Evolutionary conservation across 495 filamentous ascomycete genomes (phyloP), one percentile per base, ranked within the genome.

Genomic region (Hypoxylon crocopeplum): DNA sequence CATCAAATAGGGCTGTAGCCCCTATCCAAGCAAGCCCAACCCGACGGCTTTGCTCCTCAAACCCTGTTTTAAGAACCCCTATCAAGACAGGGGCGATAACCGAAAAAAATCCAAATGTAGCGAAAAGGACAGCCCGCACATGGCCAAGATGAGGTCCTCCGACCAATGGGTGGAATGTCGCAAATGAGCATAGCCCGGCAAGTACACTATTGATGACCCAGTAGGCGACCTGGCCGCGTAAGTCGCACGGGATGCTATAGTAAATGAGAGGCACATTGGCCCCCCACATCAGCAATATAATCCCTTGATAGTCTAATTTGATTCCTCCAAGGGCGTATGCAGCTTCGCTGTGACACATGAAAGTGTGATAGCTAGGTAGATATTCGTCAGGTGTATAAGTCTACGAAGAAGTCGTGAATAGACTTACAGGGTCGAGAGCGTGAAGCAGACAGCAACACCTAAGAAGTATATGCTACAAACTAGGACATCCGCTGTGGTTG

Each of bases 251-350:
- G 61, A 84, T 81, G 42, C 72, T 73, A 60, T 82, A 84, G 59
- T 82, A 81, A 7, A 82, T 73, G 6, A 76, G 74, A 7, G 82
- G 79, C 11, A 84, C 66, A 47, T 75, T 77, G 13, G 80, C 75
- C 12, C 75, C 71, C 77, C 78, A 83, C 76, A 83, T 84, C 7
- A 84, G 66, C 7, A 81, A 48, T 11, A 84, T 67, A 40, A 86
- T 77, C 13, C 83, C 81, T 38, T 77, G 67, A 56, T 80, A 78
- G 58, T 84, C 81, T 8, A 83, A 62, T 44, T 78, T 75, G 42
- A 77, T 69, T 6, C 75, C 77, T 1, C n/a, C n/a, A n/a, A 78
- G 51, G 12, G 38, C 57, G 20, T 73, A 72, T 12, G 77, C 57
- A 1, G 60, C 33, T 15, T 68, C 59, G 52, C 72, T 78, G 59